Conservation (phyloP, 352 stramenopile species). For the Globisporangium yorkense region DNA sequence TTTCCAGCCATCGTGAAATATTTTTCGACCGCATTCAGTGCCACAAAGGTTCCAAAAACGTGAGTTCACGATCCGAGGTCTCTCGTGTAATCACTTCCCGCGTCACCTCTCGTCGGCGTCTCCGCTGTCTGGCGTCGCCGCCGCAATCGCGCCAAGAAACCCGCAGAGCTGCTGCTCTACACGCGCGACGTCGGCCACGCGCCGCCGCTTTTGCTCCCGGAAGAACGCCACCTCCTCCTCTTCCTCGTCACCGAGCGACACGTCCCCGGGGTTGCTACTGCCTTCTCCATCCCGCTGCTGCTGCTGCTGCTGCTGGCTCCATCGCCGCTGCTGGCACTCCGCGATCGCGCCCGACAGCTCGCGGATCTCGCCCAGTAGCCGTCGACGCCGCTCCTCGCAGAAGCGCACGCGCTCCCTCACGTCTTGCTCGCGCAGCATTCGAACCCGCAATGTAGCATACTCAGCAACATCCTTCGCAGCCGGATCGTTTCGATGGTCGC, state of each 20-base stretch:
- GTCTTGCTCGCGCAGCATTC: slow-evolving; percentile 1
- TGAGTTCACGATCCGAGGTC: too few relatives aligned
- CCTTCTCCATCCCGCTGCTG: not conserved
- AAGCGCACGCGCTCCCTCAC: slow-evolving; percentile 2
- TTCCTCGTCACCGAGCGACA: not conserved
- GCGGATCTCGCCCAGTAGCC: slow-evolving; percentile 2
- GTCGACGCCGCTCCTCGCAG: not conserved
- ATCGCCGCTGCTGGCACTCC: not conserved
- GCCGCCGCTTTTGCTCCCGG: slow-evolving; percentile 4
- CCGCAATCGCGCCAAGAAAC: not conserved
- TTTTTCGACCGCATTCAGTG: not conserved
- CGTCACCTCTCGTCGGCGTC: too few relatives aligned
- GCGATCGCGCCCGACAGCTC: slow-evolving; percentile 5
- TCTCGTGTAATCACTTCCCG: too few relatives aligned
- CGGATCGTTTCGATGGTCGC: not conserved
- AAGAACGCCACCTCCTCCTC: slow-evolving; percentile 4
- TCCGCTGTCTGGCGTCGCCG: too few relatives aligned
- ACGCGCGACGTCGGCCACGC: not conserved
- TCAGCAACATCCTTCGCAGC: not conserved
- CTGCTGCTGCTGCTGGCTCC: not conserved
- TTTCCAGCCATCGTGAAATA: not conserved
- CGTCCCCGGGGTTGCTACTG: not conserved
- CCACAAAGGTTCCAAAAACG: not conserved
- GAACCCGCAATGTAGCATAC: not conserved
- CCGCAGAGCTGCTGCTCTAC: slow-evolving; percentile 9